These are phyloP conservation scores for Cryptosporidium xiaoi DNA, from an alignment of 169 alveolate species.

Conservation along the genomic window DNA sequence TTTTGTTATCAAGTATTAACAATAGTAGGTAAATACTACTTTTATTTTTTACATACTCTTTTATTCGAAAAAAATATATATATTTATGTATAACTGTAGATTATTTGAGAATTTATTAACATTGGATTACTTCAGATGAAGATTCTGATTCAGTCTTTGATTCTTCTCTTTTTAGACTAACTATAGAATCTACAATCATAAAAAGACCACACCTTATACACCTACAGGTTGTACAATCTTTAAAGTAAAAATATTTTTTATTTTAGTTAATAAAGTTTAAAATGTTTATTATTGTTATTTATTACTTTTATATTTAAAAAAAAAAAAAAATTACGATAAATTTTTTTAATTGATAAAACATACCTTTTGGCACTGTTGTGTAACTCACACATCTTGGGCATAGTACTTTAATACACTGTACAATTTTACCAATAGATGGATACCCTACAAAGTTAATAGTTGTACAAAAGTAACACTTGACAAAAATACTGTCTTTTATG, in stretches of 20 bases:
- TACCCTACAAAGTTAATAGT: constrained; percentile 53
- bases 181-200: not conserved
- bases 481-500: constrained; percentile 11
- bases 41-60: too few species aligned
- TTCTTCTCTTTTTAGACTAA: not conserved
- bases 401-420: constrained; percentile 31
- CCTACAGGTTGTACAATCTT: constrained; percentile 30
- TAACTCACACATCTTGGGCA: constrained; percentile 39
- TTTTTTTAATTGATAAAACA: not conserved
- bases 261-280: not conserved
- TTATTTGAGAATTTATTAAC: not conserved
- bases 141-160: not conserved
- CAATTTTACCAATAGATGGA: constrained; percentile 45
- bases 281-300: not conserved
- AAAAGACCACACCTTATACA: constrained; percentile 44
- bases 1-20: too few species aligned
- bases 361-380: constrained; percentile 56
- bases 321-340: not conserved
- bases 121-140: not conserved
- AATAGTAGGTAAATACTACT: too few species aligned
- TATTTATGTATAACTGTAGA: too few species aligned
- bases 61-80: too few species aligned
- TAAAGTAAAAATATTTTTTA: not conserved
- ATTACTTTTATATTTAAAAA: too few species aligned
- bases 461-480: constrained; percentile 42